phyloP scores from a whole-genome alignment of 768 basidiomycete genomes.

The Flagelloscypha sp. region DNA sequence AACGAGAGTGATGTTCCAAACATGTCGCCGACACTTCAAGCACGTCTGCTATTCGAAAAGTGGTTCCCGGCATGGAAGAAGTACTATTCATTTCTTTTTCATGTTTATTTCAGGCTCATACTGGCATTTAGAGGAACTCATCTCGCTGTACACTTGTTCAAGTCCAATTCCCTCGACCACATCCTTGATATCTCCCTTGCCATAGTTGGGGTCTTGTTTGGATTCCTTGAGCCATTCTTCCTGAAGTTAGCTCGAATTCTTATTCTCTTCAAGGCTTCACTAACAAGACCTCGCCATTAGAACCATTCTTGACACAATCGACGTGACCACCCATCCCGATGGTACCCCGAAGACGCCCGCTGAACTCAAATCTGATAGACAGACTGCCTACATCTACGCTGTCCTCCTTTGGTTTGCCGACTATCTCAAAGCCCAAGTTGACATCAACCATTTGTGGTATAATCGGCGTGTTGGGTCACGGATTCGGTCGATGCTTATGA shows the following conservation, averaged over 20 bases:
- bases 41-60: conserved; percentile 30
- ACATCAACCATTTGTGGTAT: conserved; percentile 35
- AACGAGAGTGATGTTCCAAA: conserved; percentile 42
- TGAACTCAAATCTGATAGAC: conserved; percentile 29
- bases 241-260: conserved; percentile 32
- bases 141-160: too few species aligned
- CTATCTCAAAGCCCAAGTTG: conserved; percentile 28
- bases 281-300: background rate
- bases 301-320: conserved; percentile 29
- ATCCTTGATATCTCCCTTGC: conserved; percentile 39
- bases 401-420: conserved; percentile 33
- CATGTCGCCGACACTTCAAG: conserved; percentile 36
- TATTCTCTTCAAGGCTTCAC: background rate
- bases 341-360: conserved; percentile 13
- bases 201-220: conserved; percentile 33
- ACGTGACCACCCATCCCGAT: too few species aligned
- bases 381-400: conserved; percentile 43
- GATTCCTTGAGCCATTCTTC: conserved; percentile 46
- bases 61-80: too few species aligned
- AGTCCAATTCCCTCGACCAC: conserved; percentile 39
- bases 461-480: conserved; percentile 37
- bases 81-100: conserved; percentile 6
- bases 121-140: conserved; percentile 10
- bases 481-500: conserved; percentile 38
- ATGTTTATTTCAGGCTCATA: background rate